Evolutionary conservation across 2,329 filamentous ascomycete genomes (phyloP).

Genomic region (Aciculosporium take): DNA sequence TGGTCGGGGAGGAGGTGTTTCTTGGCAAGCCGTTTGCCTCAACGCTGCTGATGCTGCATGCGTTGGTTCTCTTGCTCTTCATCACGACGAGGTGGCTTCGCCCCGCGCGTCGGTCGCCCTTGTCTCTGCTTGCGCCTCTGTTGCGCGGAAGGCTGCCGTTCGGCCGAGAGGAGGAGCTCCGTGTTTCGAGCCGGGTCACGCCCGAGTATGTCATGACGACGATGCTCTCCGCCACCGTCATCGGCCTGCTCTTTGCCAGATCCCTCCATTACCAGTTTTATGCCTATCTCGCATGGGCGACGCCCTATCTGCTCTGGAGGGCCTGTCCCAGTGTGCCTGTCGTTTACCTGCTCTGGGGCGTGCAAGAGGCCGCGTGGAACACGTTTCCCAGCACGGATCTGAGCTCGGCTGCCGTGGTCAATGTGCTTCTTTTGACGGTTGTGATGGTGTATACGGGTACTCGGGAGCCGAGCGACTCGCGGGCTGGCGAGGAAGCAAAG

Average conservation of each 20-base stretch:
- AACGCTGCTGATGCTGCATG: conserved; percentile 51
- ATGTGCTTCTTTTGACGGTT: conserved; percentile 53
- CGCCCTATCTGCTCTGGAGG: conserved; percentile 76
- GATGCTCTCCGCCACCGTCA: conserved; percentile 59
- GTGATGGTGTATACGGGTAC: conserved; percentile 46
- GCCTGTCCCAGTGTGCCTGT: conserved; percentile 52
- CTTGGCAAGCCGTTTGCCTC: conserved; percentile 54
- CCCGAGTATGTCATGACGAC: conserved; percentile 63
- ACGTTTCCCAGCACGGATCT: conserved; percentile 62
- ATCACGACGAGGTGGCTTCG: conserved; percentile 55
- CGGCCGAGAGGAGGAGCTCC: conserved; percentile 36
- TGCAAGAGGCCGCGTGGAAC: conserved; percentile 91
- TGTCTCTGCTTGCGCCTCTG: conserved; percentile 35
- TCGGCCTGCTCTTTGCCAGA: conserved; percentile 74
- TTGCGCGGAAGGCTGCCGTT: conserved; percentile 31
- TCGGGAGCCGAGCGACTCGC: conserved; percentile 11
- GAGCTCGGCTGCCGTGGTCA: conserved; percentile 52
- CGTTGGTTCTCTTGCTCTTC: conserved; percentile 51
- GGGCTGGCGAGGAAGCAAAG: conserved; percentile 6
- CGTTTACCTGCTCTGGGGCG: conserved; percentile 55
- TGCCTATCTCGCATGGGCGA: conserved; percentile 78
- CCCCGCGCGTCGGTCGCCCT: conserved; percentile 45
- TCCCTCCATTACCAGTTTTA: conserved; percentile 95
- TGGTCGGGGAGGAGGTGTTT: conserved; percentile 73
- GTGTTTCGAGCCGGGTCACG: conserved; percentile 44